phyloP scores from a whole-genome alignment of 1,284 basidiomycete species.

The Trichosporon sp. region DNA sequence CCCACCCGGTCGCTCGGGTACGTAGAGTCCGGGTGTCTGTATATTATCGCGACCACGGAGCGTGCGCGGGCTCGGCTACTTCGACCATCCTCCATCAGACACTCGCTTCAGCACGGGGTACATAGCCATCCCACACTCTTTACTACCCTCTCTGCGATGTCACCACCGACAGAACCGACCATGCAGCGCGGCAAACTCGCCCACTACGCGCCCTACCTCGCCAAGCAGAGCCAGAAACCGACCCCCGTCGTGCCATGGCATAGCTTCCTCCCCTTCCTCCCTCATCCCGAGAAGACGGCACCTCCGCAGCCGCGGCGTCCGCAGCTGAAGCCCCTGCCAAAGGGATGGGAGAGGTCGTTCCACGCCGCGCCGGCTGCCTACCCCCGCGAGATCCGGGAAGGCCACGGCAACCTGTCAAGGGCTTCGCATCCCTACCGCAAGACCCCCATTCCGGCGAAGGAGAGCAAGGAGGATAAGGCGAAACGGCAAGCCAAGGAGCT shows the following conservation, averaged over 20 bases:
- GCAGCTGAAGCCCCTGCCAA: slow-evolving; percentile 43
- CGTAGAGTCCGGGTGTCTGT: not conserved
- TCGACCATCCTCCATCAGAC: not conserved
- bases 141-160: no score
- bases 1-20: not conserved
- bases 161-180: not conserved
- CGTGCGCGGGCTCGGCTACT: not conserved
- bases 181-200: slow-evolving; percentile 11
- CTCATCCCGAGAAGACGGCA: slow-evolving; percentile 25
- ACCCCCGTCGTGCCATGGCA: slow-evolving; percentile 23
- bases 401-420: slow-evolving; percentile 43
- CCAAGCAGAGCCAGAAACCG: not conserved
- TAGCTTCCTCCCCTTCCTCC: slow-evolving; percentile 24
- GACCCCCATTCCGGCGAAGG: slow-evolving; percentile 18
- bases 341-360: slow-evolving; percentile 61
- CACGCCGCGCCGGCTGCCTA: slow-evolving; percentile 73
- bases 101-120: not conserved
- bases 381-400: slow-evolving; percentile 58
- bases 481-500: slow-evolving; percentile 39
- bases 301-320: slow-evolving; percentile 29
- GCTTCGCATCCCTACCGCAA: slow-evolving; percentile 32
- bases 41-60: not conserved
- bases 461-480: slow-evolving; percentile 44
- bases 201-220: slow-evolving; percentile 10
- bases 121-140: no score